Percentiles rank a stretch among this genome's conserved stretches.
phyloP scores from a whole-genome alignment of 352 stramenopile species.

The Phytophthora melonis region DNA sequence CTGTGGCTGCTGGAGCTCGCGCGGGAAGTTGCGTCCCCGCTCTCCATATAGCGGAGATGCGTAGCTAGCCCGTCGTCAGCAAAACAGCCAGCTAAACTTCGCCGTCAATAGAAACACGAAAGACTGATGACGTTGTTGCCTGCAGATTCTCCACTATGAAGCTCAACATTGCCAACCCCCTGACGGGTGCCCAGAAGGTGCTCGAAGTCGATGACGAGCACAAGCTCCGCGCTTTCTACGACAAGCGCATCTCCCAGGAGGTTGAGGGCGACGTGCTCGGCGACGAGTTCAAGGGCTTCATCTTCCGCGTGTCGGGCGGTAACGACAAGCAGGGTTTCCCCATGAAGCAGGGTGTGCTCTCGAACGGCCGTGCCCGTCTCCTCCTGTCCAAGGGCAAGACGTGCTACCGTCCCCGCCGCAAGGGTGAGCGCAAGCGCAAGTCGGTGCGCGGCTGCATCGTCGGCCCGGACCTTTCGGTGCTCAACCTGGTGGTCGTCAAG shows the following conservation, averaged over 20 bases:
- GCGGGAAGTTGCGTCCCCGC: not conserved
- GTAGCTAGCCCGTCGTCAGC: not conserved
- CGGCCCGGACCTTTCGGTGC: conserved; percentile 98
- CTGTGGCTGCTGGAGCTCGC: not conserved
- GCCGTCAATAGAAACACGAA: not conserved
- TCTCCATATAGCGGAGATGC: not conserved
- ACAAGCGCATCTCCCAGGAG: conserved; percentile 99
- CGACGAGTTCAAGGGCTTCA: conserved; percentile 99
- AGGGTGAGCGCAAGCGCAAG: conserved; percentile 99
- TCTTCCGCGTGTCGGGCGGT: conserved; percentile 98
- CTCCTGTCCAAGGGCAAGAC: conserved; percentile 98
- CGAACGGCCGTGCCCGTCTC: conserved; percentile 98
- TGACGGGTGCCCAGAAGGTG: conserved; percentile 98
- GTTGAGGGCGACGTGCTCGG: conserved; percentile 98
- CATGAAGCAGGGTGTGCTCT: conserved; percentile 99
- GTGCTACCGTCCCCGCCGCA: conserved; percentile 95
- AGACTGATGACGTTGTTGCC: not conserved
- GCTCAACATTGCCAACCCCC: conserved; percentile 99
- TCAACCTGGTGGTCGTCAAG: conserved; percentile 99
- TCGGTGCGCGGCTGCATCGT: conserved; percentile 99
- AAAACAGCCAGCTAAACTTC: not conserved
- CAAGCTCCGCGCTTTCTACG: conserved; percentile 99
- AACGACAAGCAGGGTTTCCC: conserved; percentile 99
- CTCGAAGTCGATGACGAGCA: conserved; percentile 99
- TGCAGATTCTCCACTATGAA: conserved; percentile 88